A percentile compares a stretch with the other conserved stretches of the same genome.
phyloP scores from a whole-genome alignment of 768 basidiomycete species.

The Leucocoprinus birnbaumii region DNA sequence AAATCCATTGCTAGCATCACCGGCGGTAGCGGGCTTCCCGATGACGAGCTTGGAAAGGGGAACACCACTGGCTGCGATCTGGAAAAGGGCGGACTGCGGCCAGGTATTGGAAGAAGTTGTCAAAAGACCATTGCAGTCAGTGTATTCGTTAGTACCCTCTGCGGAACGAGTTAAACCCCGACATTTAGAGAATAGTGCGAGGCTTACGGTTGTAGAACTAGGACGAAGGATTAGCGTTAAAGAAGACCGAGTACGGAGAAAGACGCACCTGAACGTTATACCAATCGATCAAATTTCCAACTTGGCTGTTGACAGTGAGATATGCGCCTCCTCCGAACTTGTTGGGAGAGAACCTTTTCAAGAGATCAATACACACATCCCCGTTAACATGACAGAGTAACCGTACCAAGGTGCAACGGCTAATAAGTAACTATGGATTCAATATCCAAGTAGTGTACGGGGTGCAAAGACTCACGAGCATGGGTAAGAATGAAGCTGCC shows the following conservation, averaged over 20 bases:
- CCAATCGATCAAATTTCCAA: conserved; percentile 64
- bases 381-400: too few relatives aligned
- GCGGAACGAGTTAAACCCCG: neutral
- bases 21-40: conserved; percentile 60
- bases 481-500: conserved; percentile 52
- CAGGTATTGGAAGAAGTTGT: conserved; percentile 54
- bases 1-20: conserved; percentile 60
- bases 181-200: neutral
- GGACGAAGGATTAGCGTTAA: too few relatives aligned
- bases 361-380: too few relatives aligned
- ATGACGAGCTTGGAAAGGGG: conserved; percentile 66
- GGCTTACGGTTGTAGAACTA: conserved; percentile 46
- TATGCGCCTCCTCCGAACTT: conserved; percentile 51
- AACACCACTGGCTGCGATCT: conserved; percentile 58
- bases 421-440: conserved; percentile 13
- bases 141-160: conserved; percentile 66
- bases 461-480: conserved; percentile 38
- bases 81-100: conserved; percentile 60
- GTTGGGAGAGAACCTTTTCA: conserved; percentile 44
- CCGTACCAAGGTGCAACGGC: conserved; percentile 51
- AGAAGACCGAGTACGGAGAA: too few relatives aligned
- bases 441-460: neutral
- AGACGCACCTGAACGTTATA: conserved; percentile 50
- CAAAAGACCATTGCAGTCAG: conserved; percentile 57
- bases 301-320: conserved; percentile 45